phyloP scores from a whole-genome alignment of 106 monocot genomes.

The Iris macrosiphon region DNA sequence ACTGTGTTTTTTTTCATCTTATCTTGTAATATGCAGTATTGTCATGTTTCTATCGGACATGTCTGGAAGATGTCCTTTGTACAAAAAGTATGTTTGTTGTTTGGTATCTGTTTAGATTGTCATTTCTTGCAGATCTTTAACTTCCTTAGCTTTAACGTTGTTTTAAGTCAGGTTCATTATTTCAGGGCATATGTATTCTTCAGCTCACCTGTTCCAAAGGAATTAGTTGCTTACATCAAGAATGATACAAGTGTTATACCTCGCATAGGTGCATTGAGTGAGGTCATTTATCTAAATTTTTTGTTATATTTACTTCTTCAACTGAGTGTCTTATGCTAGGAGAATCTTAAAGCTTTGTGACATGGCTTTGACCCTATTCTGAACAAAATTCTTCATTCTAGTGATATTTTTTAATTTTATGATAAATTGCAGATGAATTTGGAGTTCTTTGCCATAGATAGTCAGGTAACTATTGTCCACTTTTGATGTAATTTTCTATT shows the following conservation, averaged over 20 bases:
- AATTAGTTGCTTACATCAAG: conserved; percentile 58
- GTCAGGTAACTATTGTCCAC: conserved; percentile 42
- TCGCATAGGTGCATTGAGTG: conserved; percentile 72
- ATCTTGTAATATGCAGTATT: conserved; percentile 56
- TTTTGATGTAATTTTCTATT: neutral
- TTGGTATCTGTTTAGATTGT: neutral
- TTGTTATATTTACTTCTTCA: neutral
- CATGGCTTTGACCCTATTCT: neutral
- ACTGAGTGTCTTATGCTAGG: neutral
- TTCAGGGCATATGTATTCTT: conserved; percentile 70
- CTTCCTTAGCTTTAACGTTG: neutral
- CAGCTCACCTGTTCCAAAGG: conserved; percentile 64
- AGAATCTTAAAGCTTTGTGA: too few relatives aligned
- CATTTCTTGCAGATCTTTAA: neutral
- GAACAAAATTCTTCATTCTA: neutral
- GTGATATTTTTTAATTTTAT: conserved; percentile 15
- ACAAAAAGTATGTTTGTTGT: conserved; percentile 69
- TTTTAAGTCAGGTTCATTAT: conserved; percentile 3
- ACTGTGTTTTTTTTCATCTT: too few relatives aligned
- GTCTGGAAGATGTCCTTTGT: conserved; percentile 92
- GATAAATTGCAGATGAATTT: conserved; percentile 71
- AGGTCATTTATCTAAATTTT: conserved; percentile 32
- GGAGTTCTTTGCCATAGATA: conserved; percentile 74
- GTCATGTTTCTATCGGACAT: conserved; percentile 93
- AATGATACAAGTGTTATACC: conserved; percentile 70